phyloP scores from a whole-genome alignment of 2,329 filamentous ascomycete genomes.

The Aspergillus sp. region DNA sequence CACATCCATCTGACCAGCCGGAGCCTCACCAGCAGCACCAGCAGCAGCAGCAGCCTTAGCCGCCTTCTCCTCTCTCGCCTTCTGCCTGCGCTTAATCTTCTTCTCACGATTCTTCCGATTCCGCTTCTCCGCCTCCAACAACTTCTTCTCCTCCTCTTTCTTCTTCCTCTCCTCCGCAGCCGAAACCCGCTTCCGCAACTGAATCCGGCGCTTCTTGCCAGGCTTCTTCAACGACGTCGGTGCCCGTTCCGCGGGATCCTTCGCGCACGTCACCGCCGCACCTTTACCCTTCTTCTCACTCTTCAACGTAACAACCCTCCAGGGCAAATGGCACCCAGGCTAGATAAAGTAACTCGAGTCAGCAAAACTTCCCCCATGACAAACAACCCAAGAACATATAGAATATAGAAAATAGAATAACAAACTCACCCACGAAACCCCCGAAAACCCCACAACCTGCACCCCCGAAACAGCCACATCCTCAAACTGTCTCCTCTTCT shows the following conservation, averaged over 20 bases:
- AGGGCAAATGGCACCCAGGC: constrained; percentile 45
- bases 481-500: constrained; percentile 35
- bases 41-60: constrained; percentile 23
- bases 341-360: constrained; percentile 11
- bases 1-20: constrained; percentile 19
- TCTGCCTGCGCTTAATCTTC: constrained; percentile 42
- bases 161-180: constrained; percentile 35
- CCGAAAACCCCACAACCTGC: constrained; percentile 33
- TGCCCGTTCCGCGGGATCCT: constrained; percentile 24
- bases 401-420: constrained; percentile 3
- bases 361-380: not conserved
- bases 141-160: constrained; percentile 32
- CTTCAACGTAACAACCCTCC: constrained; percentile 43
- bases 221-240: constrained; percentile 43
- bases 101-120: constrained; percentile 43
- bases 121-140: constrained; percentile 41
- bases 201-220: constrained; percentile 46
- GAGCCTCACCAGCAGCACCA: constrained; percentile 18
- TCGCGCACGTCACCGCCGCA: constrained; percentile 23
- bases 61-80: constrained; percentile 39
- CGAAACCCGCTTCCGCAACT: constrained; percentile 38
- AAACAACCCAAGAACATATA: not conserved
- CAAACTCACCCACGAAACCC: constrained; percentile 41
- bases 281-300: constrained; percentile 31
- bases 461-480: constrained; percentile 40